These are phyloP conservation scores for Mallotus japonicus DNA, from an alignment of 441 rosid genomes.

Conservation along the genomic window DNA sequence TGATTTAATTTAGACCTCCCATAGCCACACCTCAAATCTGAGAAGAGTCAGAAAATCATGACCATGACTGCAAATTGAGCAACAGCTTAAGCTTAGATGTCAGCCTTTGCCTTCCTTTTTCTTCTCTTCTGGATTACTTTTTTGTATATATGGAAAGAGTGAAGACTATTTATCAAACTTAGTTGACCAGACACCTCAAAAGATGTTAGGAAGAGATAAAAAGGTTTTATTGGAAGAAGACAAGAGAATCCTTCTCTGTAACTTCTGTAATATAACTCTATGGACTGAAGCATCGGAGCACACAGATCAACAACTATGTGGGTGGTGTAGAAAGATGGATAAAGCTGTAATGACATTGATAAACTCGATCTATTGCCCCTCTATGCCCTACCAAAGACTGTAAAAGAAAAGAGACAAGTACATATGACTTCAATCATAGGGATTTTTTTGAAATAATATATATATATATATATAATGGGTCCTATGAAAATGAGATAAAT, in stretches of 20 bases:
- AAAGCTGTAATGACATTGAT: constrained; percentile 30
- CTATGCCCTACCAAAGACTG: background rate
- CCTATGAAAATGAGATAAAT: background rate
- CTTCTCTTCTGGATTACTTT: constrained; percentile 12
- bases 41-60: constrained; percentile 10
- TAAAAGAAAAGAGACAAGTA: no score
- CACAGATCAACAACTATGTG: constrained; percentile 7
- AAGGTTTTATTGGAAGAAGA: constrained; percentile 36
- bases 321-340: constrained; percentile 13
- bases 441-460: background rate
- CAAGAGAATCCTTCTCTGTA: constrained; percentile 28
- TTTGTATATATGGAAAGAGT: background rate
- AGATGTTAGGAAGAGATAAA: constrained; percentile 18
- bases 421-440: background rate
- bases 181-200: constrained; percentile 31
- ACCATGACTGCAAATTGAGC: background rate
- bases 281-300: constrained; percentile 13
- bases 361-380: constrained; percentile 6
- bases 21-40: background rate
- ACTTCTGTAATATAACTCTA: constrained; percentile 17
- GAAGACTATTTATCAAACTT: constrained; percentile 24
- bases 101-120: constrained; percentile 13
- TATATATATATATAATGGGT: no score
- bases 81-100: constrained; percentile 5
- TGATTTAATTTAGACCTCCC: background rate